Conservation (phyloP, 768 basidiomycete genomes). For the Mycena vulgaris region DNA sequence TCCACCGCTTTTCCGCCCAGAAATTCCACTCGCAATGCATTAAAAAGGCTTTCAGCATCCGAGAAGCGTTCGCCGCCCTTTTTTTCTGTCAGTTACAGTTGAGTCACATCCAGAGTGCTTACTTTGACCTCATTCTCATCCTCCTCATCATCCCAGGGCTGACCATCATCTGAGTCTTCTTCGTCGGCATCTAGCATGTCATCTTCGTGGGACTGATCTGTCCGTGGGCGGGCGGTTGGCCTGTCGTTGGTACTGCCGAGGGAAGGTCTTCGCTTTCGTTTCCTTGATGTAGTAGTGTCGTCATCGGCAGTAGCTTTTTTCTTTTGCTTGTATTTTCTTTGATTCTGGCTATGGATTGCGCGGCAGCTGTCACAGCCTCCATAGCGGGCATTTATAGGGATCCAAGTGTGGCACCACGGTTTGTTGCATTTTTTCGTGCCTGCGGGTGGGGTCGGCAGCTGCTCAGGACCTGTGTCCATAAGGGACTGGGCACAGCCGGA, state of each 20-base stretch:
- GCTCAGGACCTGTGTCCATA: too few species aligned
- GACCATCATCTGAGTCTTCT: too few species aligned
- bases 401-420: background rate
- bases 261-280: background rate
- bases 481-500: too few species aligned
- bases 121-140: too few species aligned
- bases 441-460: too few species aligned
- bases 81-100: too few species aligned
- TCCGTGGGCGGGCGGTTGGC: background rate
- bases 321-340: background rate
- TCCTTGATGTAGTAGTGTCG: background rate
- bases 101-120: too few species aligned
- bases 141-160: too few species aligned
- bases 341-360: background rate
- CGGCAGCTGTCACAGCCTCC: background rate
- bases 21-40: background rate
- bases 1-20: background rate
- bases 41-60: too few species aligned
- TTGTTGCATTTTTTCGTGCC: background rate
- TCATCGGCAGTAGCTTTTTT: background rate
- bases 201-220: slow-evolving; percentile 7
- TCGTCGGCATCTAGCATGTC: too few species aligned
- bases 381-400: background rate
- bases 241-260: background rate
- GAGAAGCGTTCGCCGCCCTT: too few species aligned